Percentiles rank a stretch among this genome's conserved stretches.
phyloP scores from a whole-genome alignment of 257 asterid genomes.

The Petrea volubilis region DNA sequence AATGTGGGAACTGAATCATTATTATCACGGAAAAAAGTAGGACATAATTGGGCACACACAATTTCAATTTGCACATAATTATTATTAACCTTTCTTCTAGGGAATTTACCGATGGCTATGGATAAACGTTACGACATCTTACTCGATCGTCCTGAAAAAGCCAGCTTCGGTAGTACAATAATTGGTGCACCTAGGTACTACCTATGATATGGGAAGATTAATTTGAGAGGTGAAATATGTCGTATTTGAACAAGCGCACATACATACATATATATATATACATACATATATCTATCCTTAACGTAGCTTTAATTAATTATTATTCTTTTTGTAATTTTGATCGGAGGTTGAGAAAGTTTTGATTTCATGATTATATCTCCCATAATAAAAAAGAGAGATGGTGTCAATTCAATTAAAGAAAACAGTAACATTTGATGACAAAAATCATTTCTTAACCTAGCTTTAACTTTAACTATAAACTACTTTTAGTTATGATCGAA shows the following conservation, averaged over 20 bases:
- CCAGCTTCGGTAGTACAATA: background rate
- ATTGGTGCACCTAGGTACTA: background rate
- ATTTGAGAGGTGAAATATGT: background rate
- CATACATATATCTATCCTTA: too few relatives aligned
- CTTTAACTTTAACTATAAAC: too few relatives aligned
- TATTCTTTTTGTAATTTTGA: too few relatives aligned
- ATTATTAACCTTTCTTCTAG: background rate
- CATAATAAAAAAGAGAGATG: too few relatives aligned
- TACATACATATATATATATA: background rate
- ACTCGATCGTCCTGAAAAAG: background rate
- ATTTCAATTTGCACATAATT: background rate
- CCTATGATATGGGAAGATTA: background rate
- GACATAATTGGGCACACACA: background rate
- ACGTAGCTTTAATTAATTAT: too few relatives aligned
- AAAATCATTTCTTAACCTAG: too few relatives aligned
- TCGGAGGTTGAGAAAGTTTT: too few relatives aligned
- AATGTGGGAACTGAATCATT: constrained; percentile 30
- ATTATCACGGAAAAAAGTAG: constrained; percentile 10
- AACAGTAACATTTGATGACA: too few relatives aligned
- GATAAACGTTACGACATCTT: background rate
- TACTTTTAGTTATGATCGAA: too few relatives aligned
- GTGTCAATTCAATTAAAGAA: too few relatives aligned
- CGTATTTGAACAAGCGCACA: background rate
- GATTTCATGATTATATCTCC: too few relatives aligned
- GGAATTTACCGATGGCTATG: background rate